These are phyloP conservation scores for Neophaeococcomyces aloes DNA, from an alignment of 2,329 filamentous ascomycete genomes.

Conservation along the genomic window DNA sequence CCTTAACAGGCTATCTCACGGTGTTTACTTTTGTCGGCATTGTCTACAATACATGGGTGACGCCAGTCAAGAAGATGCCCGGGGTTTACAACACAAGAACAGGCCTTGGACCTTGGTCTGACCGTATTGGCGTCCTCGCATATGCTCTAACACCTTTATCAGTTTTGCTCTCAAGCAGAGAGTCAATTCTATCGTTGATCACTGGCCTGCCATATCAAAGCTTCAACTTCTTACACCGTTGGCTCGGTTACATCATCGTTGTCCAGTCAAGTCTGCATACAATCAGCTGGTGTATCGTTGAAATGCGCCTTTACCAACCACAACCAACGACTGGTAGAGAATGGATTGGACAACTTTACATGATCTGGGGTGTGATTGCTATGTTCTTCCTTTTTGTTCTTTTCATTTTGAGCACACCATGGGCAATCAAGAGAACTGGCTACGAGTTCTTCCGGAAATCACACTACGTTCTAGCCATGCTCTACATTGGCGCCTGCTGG, in stretches of 20 bases:
- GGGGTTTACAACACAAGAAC: constrained; percentile 54
- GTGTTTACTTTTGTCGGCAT: constrained; percentile 62
- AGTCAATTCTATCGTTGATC: constrained; percentile 57
- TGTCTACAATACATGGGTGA: constrained; percentile 57
- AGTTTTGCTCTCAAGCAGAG: constrained; percentile 55
- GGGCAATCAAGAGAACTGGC: constrained; percentile 54
- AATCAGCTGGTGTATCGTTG: constrained; percentile 58
- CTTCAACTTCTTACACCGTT: constrained; percentile 69
- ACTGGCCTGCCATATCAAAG: constrained; percentile 66
- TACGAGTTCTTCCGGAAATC: constrained; percentile 69
- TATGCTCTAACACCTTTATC: constrained; percentile 65
- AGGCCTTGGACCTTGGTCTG: constrained; percentile 55
- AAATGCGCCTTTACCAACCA: constrained; percentile 58
- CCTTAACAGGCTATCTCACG: constrained; percentile 52
- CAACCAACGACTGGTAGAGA: constrained; percentile 49
- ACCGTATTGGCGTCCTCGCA: constrained; percentile 59
- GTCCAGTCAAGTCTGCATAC: constrained; percentile 59
- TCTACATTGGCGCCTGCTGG: constrained; percentile 67
- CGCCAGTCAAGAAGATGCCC: constrained; percentile 50
- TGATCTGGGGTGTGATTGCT: constrained; percentile 62
- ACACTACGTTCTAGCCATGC: constrained; percentile 61
- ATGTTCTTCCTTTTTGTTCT: constrained; percentile 54
- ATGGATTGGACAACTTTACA: constrained; percentile 56
- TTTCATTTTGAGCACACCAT: constrained; percentile 48
- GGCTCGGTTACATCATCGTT: constrained; percentile 64